Base-by-base conservation (phyloP, 176 grass and related monocot species). In the Lolium rigidum region DNA sequence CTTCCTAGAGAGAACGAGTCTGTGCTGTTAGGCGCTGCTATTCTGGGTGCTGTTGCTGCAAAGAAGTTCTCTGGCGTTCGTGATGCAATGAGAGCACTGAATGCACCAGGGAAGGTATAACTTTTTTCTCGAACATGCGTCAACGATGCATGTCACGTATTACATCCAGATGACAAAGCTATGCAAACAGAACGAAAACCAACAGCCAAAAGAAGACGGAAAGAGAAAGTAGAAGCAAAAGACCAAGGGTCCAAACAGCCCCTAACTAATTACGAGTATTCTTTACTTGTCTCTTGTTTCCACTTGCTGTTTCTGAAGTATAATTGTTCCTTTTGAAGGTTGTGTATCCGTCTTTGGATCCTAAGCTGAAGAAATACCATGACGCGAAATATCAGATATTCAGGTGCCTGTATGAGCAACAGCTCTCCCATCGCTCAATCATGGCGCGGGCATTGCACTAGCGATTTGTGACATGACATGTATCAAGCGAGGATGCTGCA, bases 11-110 rank as follows among this genome's bases (percentile, higher is more conserved):
- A 98, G 84, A 98, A 90, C 2, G 88, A 95, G 54, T 90, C 90
- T n/a, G 95, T 98, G 93, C 95, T 98, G 82, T 85, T 98, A 74
- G 95, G 95, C 22, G 89, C 93, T 84, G 91, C 93, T 77, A 86
- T 98, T 65, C 87, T 98, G 70, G 95, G 95, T 81, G 89, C 86
- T 80, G 91, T 95, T 78, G 95, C 95, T 76, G 91, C 81, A 22
- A 90, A 90, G 75, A 98, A 89, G 72, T 92, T 89, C 67, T 16
- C 72, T 5, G 77, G 91, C 9, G 68, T 98, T 81, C 91, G 58
- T 70, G 91, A 88, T 31, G 93, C 95, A 12, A 98, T 98, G 93
- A 92, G 92, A 90, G 86, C 78, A 6, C 70, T 98, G 74, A 95
- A 95, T 92, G 95, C 93, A 76, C 77, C 93, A 22, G 93, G 95